Base-by-base conservation (phyloP, 345 rosid genomes). In the Citrus medica region DNA sequence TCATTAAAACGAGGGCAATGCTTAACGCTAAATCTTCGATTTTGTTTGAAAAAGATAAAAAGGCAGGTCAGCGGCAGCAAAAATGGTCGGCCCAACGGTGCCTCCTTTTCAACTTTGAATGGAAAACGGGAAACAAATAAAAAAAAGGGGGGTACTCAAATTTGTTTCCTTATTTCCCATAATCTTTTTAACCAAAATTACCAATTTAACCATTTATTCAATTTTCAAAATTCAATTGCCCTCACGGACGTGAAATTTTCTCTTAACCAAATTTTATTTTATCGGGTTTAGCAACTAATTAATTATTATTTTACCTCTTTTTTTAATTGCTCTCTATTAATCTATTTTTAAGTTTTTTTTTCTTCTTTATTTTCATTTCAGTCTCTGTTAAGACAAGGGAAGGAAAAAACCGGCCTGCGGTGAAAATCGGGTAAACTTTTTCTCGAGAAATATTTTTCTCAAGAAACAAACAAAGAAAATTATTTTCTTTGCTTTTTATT, bases 201-300 rank as follows among this genome's bases (percentile, higher is more conserved):
- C 90, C 8, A 48, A 70, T 65, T 71, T 61, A 62, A 7, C 88
- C 79, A n/a, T 74, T 59, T n/a, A 22, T 65, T 71, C 48, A 71
- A 78, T 66, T 85, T 89, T 88, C 78, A 83, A 90, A 74, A 79
- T 22, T 85, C 81, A 80, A 71, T 83, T 83, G 61, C 68, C 79
- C 66, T 82, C 76, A 81, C 97, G 94, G 94, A 92, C 91, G 86
- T 84, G 83, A 91, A 92, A 32, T 81, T 35, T 80, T 73, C 80
- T 79, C 86, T 91, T 77, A 90, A 90, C 91, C 86, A 81, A 79
- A 85, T 64, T 86, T 80, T 69, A 88, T 83, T 46, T 81, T 84
- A 84, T 87, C 79, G 90, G 90, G 84, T 80, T 86, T 85, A 83
- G 83, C 82, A 79, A 88, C 77, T 86, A 84, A 85, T 83, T 85